Evolutionary conservation across 2,329 filamentous ascomycete genomes (phyloP).

Genomic region (Hymenoscyphus fructigenus): DNA sequence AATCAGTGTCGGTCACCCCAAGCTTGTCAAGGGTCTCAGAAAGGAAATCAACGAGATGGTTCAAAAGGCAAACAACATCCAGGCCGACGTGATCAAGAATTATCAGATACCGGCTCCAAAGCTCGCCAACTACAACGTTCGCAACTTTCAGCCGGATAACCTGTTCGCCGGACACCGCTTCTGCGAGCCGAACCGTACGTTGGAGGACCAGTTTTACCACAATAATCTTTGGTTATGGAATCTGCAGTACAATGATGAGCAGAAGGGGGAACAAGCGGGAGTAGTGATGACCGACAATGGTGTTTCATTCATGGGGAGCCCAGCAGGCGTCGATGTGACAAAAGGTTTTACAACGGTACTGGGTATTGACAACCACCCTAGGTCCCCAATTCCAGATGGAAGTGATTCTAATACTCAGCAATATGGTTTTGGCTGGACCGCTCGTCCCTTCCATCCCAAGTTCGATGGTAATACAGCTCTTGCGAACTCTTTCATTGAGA

Average conservation of each 20-base stretch:
- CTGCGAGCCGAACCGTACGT: conserved; percentile 6
- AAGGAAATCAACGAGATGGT: no score
- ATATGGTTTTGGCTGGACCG: conserved; percentile 10
- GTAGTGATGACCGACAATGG: background rate
- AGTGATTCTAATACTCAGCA: conserved; percentile 6
- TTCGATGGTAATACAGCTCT: conserved; percentile 10
- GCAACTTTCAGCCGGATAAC: conserved; percentile 5
- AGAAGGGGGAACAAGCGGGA: no score
- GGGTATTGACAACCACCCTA: background rate
- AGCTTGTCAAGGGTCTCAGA: background rate
- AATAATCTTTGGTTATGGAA: no score
- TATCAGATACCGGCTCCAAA: background rate
- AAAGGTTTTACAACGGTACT: conserved; percentile 8
- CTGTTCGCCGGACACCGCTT: conserved; percentile 9
- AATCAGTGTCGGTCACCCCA: background rate
- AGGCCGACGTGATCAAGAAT: no score
- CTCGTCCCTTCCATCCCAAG: conserved; percentile 10
- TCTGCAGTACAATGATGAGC: no score
- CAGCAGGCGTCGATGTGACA: conserved; percentile 5
- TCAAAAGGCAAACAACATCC: no score
- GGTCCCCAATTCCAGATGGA: no score
- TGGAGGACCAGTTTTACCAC: no score
- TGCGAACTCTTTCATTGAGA: conserved; percentile 5
- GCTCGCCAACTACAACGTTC: background rate
- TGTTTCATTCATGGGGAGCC: background rate